Evolutionary conservation across 345 rosid genomes (phyloP).

Genomic region (Eucalyptus marginata): DNA sequence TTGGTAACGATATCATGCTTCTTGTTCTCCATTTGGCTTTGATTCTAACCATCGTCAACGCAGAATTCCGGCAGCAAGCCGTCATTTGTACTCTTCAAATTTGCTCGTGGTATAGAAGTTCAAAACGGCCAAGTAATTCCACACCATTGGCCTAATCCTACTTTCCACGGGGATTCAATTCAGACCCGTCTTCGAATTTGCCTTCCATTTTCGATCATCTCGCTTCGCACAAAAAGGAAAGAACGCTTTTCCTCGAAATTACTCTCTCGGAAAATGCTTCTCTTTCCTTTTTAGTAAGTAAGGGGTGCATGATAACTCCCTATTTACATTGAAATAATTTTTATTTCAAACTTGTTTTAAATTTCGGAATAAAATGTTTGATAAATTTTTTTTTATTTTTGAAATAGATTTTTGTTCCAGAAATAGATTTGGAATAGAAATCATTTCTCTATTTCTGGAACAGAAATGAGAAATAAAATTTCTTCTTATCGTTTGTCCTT

Average conservation of each 20-base stretch:
- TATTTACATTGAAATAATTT: no score
- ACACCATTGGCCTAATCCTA: background rate
- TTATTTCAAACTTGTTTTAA: no score
- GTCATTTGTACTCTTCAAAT: background rate
- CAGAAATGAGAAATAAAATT: no score
- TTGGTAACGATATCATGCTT: background rate
- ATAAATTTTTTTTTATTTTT: no score
- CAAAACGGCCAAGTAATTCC: background rate
- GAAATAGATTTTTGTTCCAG: no score
- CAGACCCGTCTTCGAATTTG: background rate
- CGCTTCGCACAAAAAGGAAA: background rate
- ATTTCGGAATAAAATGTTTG: no score
- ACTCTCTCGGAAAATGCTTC: fast-evolving
- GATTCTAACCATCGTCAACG: background rate
- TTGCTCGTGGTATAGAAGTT: background rate
- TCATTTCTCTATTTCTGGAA: no score
- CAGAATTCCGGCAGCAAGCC: background rate
- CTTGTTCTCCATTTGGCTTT: background rate
- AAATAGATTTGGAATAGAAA: no score
- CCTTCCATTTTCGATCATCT: background rate
- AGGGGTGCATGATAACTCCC: no score
- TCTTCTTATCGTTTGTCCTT: fast-evolving
- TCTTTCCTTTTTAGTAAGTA: background rate
- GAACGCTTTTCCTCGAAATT: background rate
- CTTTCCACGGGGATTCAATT: background rate